Percentiles rank a stretch among this genome's conserved stretches.
Conservation (phyloP, 805 yeast genomes). For the Candida khao-thaluensis region DNA sequence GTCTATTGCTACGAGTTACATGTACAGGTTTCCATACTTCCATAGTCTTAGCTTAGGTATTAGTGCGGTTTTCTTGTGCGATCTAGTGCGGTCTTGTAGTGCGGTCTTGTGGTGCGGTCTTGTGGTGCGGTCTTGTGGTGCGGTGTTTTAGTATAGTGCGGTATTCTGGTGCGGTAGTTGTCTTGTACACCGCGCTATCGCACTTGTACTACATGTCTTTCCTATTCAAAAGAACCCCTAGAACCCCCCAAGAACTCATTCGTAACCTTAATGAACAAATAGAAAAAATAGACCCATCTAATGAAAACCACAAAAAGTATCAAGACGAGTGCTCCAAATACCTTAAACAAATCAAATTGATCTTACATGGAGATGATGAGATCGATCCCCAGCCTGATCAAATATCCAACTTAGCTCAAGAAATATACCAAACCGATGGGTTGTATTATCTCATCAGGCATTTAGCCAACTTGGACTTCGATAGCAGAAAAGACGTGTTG, state of each 20-base stretch:
- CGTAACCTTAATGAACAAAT: constrained; percentile 74
- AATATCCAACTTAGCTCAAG: constrained; percentile 73
- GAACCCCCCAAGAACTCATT: constrained; percentile 83
- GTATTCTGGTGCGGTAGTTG: too few species aligned
- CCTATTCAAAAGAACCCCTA: constrained; percentile 85
- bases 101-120: too few species aligned
- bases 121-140: neutral
- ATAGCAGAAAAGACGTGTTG: constrained; percentile 81
- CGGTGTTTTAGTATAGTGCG: too few species aligned
- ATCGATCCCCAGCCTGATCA: constrained; percentile 68
- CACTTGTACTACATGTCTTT: too few species aligned
- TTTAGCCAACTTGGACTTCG: constrained; percentile 76
- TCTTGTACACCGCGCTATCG: too few species aligned
- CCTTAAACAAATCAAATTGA: constrained; percentile 60
- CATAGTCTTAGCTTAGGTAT: neutral
- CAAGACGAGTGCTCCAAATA: constrained; percentile 75
- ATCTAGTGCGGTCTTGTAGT: too few species aligned
- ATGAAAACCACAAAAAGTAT: constrained; percentile 37
- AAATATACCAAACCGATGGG: constrained; percentile 70
- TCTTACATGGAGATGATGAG: constrained; percentile 69
- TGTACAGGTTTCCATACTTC: constrained; percentile 35
- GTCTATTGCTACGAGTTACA: constrained; percentile 41
- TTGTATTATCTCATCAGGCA: constrained; percentile 59
- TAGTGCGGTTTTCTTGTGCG: too few species aligned
- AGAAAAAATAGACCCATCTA: constrained; percentile 51